Evolutionary conservation across 768 basidiomycete species (phyloP).

Genomic region (Mycena polygramma): DNA sequence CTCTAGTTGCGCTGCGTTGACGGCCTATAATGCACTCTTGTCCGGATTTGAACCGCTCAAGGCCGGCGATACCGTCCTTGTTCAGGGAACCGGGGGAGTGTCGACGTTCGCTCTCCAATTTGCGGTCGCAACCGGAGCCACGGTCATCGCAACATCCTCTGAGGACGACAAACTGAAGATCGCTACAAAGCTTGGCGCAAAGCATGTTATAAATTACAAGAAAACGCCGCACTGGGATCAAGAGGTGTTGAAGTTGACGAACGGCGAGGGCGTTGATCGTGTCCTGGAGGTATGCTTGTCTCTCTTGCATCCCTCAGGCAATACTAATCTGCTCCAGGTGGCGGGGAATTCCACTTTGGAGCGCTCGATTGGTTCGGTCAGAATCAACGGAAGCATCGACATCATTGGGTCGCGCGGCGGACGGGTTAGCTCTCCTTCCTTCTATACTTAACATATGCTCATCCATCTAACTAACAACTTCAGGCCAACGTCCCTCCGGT

Average conservation of each 20-base stretch:
- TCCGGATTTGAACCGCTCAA: slow-evolving; percentile 53
- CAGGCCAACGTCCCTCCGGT: slow-evolving; percentile 43
- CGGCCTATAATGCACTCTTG: slow-evolving; percentile 61
- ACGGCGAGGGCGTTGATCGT: slow-evolving; percentile 39
- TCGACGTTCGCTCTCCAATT: slow-evolving; percentile 62
- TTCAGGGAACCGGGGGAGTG: slow-evolving; percentile 61
- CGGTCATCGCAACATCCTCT: slow-evolving; percentile 65
- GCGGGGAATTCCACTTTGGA: slow-evolving; percentile 66
- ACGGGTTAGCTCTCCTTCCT: slow-evolving; percentile 40
- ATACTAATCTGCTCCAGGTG: slow-evolving; percentile 50
- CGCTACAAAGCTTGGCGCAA: slow-evolving; percentile 56
- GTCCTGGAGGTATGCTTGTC: slow-evolving; percentile 32
- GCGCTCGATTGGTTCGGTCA: slow-evolving; percentile 56
- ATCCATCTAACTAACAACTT: neutral
- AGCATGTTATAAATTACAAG: slow-evolving; percentile 66
- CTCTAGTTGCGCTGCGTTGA: slow-evolving; percentile 57
- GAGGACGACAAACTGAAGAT: slow-evolving; percentile 61
- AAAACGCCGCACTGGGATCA: slow-evolving; percentile 63
- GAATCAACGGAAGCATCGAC: slow-evolving; percentile 59
- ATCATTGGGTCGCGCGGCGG: slow-evolving; percentile 65
- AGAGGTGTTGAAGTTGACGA: slow-evolving; percentile 54
- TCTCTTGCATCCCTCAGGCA: neutral
- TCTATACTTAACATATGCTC: neutral
- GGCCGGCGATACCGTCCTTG: slow-evolving; percentile 62
- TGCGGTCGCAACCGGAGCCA: slow-evolving; percentile 62